Base-by-base conservation (phyloP, 352 stramenopile genomes). In the Phytopythium vexans region DNA sequence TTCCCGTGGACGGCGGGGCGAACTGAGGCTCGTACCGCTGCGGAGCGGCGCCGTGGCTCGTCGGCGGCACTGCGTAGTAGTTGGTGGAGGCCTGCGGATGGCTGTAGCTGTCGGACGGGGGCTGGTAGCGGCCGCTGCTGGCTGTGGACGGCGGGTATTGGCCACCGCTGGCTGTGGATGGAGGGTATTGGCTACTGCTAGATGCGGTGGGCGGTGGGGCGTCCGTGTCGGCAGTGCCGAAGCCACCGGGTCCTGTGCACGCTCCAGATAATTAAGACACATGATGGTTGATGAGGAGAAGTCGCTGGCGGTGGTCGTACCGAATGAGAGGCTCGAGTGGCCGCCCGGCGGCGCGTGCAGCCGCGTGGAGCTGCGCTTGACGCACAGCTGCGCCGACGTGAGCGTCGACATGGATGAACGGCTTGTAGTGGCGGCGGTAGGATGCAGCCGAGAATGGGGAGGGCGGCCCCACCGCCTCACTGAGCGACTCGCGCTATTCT, bases 341-440 rank as follows among this genome's bases (percentile, higher is more conserved):
- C 78, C 82, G 15, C 82, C 78, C 8, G 78, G 82, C 1, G 82
- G 82, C 7, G 78, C 82, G 41, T 89, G 82, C 6, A 88, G 75
- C 9, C 82, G 64, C 27, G 82, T 92, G 34, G 82, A 89, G 72
- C 82, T 92, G 48, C 78, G 79, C 58, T 89, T 88, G 27, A 92
- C 68, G 56, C 86, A 64, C 40, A 92, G 60, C 57, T 92, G 68
- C 39, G 82, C 72, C 15, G 82, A 92, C 52, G 76, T 92, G 44
- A 92, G 71, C 58, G 82, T 89, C 50, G 82, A 89, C 82, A 92
- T 92, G 46, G 14, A 27, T 27, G 21, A 27, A 2, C 21, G 42
- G 42, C 21, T 54, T 31, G 14, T 32, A 15, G n/a, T 63, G 11
- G 16, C 41, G 60, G 53, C 48, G 58, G 57, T 62, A 66, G 51